phyloP scores from a whole-genome alignment of 78 protist species.

The Speleostelium caveatum region DNA sequence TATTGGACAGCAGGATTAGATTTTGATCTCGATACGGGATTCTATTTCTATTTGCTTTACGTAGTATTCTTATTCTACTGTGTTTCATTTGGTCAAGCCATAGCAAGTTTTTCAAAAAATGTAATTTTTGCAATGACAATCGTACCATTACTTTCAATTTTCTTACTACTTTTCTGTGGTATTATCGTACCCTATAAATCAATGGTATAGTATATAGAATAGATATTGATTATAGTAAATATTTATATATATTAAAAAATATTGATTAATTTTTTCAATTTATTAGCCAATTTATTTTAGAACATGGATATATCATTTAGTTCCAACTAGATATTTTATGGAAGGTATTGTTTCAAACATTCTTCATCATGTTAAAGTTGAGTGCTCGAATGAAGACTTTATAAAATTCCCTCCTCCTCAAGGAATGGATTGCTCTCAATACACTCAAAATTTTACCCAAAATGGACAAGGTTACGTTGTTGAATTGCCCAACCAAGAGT shows the following conservation, averaged over 20 bases:
- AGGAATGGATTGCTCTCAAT: slow-evolving; percentile 4
- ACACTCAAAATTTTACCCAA: slow-evolving; percentile 2
- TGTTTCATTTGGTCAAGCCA: slow-evolving; percentile 72
- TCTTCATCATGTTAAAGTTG: background rate
- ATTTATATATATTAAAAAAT: too few species aligned
- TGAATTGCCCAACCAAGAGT: background rate
- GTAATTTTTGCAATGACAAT: slow-evolving; percentile 66
- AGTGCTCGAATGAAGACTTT: slow-evolving; percentile 31
- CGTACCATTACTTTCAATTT: slow-evolving; percentile 52
- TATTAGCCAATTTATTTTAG: slow-evolving; percentile 44
- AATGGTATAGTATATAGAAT: too few species aligned
- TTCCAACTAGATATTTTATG: slow-evolving; percentile 42
- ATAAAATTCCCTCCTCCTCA: slow-evolving; percentile 17
- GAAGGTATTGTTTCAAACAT: slow-evolving; percentile 63
- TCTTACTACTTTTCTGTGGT: slow-evolving; percentile 78
- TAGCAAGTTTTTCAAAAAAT: slow-evolving; percentile 53
- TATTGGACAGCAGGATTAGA: slow-evolving; percentile 76
- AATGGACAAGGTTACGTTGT: slow-evolving; percentile 20
- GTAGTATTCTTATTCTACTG: slow-evolving; percentile 46
- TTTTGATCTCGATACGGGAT: slow-evolving; percentile 11
- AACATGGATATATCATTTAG: slow-evolving; percentile 49
- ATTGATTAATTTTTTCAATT: too few species aligned
- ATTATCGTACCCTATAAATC: slow-evolving; percentile 14
- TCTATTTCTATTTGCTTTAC: slow-evolving; percentile 67
- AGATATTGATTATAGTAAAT: too few species aligned